Conservation (phyloP, 306 rosid genomes). For the Sicyos baderoa region DNA sequence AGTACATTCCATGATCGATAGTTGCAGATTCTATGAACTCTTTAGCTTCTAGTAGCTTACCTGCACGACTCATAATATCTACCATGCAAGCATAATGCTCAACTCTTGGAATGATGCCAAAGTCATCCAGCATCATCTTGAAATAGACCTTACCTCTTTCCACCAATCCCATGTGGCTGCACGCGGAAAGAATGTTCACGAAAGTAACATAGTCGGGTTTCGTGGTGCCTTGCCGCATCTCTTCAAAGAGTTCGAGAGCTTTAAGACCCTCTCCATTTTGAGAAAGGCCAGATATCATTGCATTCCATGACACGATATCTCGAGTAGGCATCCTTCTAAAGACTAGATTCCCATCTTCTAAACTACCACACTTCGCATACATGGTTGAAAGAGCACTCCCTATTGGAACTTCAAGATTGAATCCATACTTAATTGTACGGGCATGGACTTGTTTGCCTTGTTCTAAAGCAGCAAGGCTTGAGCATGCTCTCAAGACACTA, state of each 20-base stretch:
- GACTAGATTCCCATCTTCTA: slow-evolving; percentile 50
- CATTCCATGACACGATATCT: slow-evolving; percentile 78
- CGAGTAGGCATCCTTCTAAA: slow-evolving; percentile 57
- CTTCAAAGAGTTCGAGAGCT: slow-evolving; percentile 60
- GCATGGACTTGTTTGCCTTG: slow-evolving; percentile 85
- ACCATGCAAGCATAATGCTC: slow-evolving; percentile 94
- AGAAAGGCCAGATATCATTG: slow-evolving; percentile 87
- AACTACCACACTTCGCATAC: slow-evolving; percentile 78
- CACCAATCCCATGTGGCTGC: slow-evolving; percentile 80
- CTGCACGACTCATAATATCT: slow-evolving; percentile 76
- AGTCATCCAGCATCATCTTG: slow-evolving; percentile 55
- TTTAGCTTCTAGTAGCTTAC: slow-evolving; percentile 63
- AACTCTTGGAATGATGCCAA: slow-evolving; percentile 43
- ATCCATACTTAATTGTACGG: slow-evolving; percentile 52
- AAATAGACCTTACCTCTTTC: slow-evolving; percentile 61
- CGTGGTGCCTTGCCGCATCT: slow-evolving; percentile 57
- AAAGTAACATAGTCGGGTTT: slow-evolving; percentile 59
- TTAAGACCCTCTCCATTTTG: slow-evolving; percentile 62
- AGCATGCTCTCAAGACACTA: slow-evolving; percentile 69
- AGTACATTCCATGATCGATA: slow-evolving; percentile 54
- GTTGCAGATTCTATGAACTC: slow-evolving; percentile 69
- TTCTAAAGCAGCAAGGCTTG: slow-evolving; percentile 68
- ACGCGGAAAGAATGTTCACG: slow-evolving; percentile 68
- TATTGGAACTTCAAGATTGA: slow-evolving; percentile 54
- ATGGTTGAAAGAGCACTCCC: slow-evolving; percentile 86